Conservation (phyloP, 495 filamentous ascomycete species). For the Hypoxylon intermedium region DNA sequence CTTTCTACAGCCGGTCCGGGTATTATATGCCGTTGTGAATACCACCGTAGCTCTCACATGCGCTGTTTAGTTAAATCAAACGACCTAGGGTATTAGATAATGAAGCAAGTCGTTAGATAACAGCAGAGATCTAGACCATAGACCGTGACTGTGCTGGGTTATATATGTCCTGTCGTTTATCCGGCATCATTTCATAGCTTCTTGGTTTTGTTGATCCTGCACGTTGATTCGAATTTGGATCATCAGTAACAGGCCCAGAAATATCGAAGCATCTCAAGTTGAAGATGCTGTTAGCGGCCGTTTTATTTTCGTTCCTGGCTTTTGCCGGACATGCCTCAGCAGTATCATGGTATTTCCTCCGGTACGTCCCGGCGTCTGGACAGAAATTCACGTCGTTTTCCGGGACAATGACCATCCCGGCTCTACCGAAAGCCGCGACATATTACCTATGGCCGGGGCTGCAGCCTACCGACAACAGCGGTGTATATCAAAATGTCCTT, state of each 20-base stretch:
- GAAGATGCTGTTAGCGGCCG: constrained; percentile 25
- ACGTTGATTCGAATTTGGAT: neutral
- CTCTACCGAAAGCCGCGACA: constrained; percentile 43
- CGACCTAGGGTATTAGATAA: neutral
- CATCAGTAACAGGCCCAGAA: constrained; percentile 1
- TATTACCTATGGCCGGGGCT: constrained; percentile 57
- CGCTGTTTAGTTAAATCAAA: constrained; percentile 2
- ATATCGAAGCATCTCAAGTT: neutral
- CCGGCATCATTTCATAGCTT: neutral
- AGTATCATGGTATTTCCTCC: constrained; percentile 48
- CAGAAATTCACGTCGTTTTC: constrained; percentile 48
- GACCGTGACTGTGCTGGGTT: neutral
- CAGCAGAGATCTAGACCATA: constrained; percentile 9
- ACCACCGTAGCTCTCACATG: constrained; percentile 4
- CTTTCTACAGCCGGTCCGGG: constrained; percentile 24
- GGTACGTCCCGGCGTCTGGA: constrained; percentile 44
- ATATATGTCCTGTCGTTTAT: constrained; percentile 23
- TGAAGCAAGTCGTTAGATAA: neutral
- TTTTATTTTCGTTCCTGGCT: constrained; percentile 32
- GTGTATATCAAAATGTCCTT: constrained; percentile 53
- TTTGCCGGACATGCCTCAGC: constrained; percentile 34
- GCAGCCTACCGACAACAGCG: constrained; percentile 49
- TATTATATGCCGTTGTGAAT: constrained; percentile 2
- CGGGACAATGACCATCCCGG: constrained; percentile 48
- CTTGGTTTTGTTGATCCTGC: neutral